A percentile compares a stretch with the other conserved stretches of the same genome.
phyloP scores from a whole-genome alignment of 495 filamentous ascomycete genomes.

The Penicillium cosmopolitanum region DNA sequence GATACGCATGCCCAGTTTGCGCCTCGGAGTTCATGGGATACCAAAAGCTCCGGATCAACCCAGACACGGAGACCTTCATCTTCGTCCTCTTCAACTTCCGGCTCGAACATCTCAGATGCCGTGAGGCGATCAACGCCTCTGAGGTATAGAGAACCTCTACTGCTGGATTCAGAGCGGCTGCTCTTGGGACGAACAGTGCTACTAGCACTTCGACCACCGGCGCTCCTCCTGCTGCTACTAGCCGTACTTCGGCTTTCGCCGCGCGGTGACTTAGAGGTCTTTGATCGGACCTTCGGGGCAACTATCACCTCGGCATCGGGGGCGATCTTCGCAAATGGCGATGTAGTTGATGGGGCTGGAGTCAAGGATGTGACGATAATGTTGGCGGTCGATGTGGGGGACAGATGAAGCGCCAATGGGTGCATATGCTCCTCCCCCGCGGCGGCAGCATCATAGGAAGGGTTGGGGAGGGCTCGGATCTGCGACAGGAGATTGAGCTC shows the following conservation, averaged over 20 bases:
- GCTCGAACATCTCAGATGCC: constrained; percentile 75
- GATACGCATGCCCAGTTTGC: constrained; percentile 74
- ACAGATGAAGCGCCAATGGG: constrained; percentile 88
- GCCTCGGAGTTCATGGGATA: constrained; percentile 69
- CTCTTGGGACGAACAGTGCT: constrained; percentile 69
- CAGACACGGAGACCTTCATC: constrained; percentile 77
- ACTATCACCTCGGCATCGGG: constrained; percentile 96
- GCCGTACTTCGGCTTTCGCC: constrained; percentile 72
- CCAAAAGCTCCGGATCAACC: constrained; percentile 76
- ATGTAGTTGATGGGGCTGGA: constrained; percentile 67
- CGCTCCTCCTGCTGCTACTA: constrained; percentile 68
- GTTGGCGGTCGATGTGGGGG: constrained; percentile 92
- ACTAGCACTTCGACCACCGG: constrained; percentile 68
- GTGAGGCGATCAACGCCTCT: constrained; percentile 72
- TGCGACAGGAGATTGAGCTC: constrained; percentile 93
- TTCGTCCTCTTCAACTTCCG: constrained; percentile 45
- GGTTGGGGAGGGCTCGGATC: constrained; percentile 90
- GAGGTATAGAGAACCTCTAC: constrained; percentile 69
- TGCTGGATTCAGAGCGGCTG: constrained; percentile 58
- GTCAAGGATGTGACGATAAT: constrained; percentile 80
- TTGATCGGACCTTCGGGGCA: constrained; percentile 81
- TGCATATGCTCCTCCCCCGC: constrained; percentile 59
- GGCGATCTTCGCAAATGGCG: constrained; percentile 86
- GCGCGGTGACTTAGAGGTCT: constrained; percentile 54
- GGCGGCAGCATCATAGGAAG: constrained; percentile 57